phyloP scores from a whole-genome alignment of 2,329 filamentous ascomycete species.

The Calonectria pauciramosa region DNA sequence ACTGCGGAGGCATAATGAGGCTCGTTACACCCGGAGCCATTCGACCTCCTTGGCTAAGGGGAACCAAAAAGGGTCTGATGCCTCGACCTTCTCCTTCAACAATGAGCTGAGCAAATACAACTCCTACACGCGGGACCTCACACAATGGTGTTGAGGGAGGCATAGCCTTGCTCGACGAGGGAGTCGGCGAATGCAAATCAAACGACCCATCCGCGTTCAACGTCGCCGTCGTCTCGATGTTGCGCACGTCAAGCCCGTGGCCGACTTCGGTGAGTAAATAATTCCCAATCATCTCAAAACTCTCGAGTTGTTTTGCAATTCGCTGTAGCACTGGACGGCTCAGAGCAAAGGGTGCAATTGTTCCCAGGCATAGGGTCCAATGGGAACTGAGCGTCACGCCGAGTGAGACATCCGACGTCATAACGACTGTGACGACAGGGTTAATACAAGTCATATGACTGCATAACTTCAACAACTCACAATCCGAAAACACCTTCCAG shows the following conservation, averaged over 20 bases:
- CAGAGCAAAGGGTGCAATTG: neutral
- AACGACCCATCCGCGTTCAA: neutral
- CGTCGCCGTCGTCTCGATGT: neutral
- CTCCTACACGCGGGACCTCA: neutral
- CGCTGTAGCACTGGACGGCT: neutral
- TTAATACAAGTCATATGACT: neutral
- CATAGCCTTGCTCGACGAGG: neutral
- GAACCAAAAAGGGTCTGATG: neutral
- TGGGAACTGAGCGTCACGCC: neutral
- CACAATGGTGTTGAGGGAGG: neutral
- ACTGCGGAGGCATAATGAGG: neutral
- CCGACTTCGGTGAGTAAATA: neutral
- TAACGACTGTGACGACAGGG: neutral
- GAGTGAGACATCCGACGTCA: neutral
- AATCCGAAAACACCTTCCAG: neutral
- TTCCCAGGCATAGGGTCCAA: neutral
- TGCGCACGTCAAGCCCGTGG: constrained; percentile 1
- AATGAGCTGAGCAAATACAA: neutral
- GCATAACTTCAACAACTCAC: neutral
- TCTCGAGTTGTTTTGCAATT: neutral
- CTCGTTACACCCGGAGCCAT: neutral
- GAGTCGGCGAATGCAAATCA: neutral
- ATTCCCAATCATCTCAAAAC: neutral
- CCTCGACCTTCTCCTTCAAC: neutral
- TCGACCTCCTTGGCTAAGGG: neutral